Conservation (phyloP, 257 asterid species). For the Ophiorrhiza pumila region DNA sequence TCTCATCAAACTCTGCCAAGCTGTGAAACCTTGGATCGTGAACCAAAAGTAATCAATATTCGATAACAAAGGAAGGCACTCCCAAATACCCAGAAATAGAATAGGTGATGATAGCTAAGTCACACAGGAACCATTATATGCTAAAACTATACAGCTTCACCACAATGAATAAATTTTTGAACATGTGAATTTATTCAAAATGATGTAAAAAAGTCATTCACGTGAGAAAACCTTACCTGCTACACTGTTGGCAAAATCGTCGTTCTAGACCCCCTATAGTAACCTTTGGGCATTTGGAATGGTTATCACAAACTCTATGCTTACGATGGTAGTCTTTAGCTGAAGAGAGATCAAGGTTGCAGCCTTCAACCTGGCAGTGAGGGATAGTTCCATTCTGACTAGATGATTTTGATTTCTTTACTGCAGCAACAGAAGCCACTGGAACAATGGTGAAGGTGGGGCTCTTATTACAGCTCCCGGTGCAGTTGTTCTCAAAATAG, state of each 20-base stretch:
- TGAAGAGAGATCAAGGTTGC: conserved; percentile 65
- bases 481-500: conserved; percentile 54
- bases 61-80: not conserved
- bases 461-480: conserved; percentile 45
- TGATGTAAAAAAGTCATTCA: not conserved
- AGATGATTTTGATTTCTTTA: conserved; percentile 51
- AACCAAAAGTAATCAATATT: conserved; percentile 7
- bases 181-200: no score
- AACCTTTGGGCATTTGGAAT: conserved; percentile 75
- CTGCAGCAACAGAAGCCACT: conserved; percentile 34
- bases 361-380: conserved; percentile 80
- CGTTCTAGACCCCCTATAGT: conserved; percentile 65
- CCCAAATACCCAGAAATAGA: not conserved
- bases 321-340: conserved; percentile 86
- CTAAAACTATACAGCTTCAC: not conserved
- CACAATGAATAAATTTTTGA: not conserved
- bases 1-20: conserved; percentile 76
- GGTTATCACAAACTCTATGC: conserved; percentile 79
- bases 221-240: conserved; percentile 51
- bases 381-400: conserved; percentile 38
- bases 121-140: not conserved
- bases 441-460: conserved; percentile 40
- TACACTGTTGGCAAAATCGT: conserved; percentile 96
- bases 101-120: not conserved
- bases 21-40: conserved; percentile 72